Conservation (phyloP, 163 green algal species). For the Scenedesmus sp. region DNA sequence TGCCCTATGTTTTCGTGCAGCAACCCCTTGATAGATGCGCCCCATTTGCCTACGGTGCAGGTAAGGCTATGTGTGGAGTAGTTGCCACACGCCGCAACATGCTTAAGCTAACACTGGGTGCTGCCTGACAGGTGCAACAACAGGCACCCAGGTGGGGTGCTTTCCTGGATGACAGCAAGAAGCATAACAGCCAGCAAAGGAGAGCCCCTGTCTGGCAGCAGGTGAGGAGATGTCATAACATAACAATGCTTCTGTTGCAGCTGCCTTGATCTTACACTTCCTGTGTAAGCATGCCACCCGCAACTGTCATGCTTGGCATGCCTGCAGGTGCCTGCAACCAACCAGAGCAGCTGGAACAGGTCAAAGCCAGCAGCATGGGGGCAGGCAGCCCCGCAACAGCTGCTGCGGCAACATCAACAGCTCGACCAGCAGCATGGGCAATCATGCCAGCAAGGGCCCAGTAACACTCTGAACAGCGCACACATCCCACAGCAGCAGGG, state of each 20-base stretch:
- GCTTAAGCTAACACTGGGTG: neutral
- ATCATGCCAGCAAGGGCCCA: neutral
- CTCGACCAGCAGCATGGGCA: neutral
- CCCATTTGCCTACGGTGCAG: neutral
- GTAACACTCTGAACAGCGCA: neutral
- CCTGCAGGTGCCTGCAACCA: neutral
- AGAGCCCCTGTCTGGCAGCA: neutral
- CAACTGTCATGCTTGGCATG: neutral
- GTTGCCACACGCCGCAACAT: neutral
- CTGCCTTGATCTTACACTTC: neutral
- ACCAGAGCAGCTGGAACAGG: neutral
- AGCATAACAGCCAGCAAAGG: neutral
- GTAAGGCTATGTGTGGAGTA: neutral
- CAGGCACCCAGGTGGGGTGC: conserved; percentile 13
- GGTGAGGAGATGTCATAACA: neutral
- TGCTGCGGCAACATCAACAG: neutral
- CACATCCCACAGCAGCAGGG: neutral
- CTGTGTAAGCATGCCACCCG: neutral
- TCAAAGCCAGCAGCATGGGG: neutral
- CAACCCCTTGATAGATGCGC: neutral
- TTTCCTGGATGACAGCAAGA: neutral
- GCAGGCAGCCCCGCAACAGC: neutral
- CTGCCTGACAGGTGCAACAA: neutral
- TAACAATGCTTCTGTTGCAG: neutral
- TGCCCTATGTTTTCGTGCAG: neutral